phyloP scores from a whole-genome alignment of 1,284 basidiomycete species.

The Fomitopsis palustris region DNA sequence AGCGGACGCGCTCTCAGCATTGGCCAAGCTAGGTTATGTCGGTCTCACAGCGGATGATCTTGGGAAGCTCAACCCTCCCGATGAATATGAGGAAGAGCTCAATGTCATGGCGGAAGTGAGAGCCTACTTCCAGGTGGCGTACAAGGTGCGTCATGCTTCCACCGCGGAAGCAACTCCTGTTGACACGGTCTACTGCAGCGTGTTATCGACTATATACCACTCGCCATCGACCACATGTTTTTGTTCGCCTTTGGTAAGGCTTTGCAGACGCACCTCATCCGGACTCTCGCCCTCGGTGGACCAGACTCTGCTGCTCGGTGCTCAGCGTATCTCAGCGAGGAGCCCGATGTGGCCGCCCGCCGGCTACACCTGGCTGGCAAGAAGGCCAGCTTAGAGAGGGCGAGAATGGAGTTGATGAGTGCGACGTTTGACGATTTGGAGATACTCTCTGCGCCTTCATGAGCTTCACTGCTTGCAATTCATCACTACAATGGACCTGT shows the following conservation, averaged over 20 bases:
- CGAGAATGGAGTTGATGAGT: constrained; percentile 27
- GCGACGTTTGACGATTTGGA: not conserved
- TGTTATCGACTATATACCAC: constrained; percentile 44
- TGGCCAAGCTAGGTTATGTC: constrained; percentile 32
- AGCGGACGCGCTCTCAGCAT: constrained; percentile 25
- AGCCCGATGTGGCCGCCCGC: constrained; percentile 31
- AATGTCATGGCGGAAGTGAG: constrained; percentile 41
- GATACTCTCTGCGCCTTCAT: not conserved
- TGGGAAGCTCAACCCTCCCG: constrained; percentile 33
- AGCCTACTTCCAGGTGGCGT: constrained; percentile 46
- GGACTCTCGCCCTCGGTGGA: constrained; percentile 36
- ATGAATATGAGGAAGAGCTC: constrained; percentile 44
- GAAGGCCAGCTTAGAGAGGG: constrained; percentile 29
- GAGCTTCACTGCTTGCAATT: too few relatives aligned
- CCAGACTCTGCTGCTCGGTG: constrained; percentile 33
- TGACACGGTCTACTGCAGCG: constrained; percentile 28
- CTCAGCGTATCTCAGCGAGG: constrained; percentile 38
- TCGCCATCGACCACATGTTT: constrained; percentile 41
- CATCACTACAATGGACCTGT: too few relatives aligned
- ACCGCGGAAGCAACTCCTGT: not conserved
- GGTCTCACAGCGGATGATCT: constrained; percentile 34
- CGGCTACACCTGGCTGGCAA: constrained; percentile 33
- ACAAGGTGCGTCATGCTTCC: constrained; percentile 31
- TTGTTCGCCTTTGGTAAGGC: constrained; percentile 33
- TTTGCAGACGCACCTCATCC: constrained; percentile 35